These are phyloP conservation scores for Penicillium argentinense DNA, from an alignment of 495 filamentous ascomycete species.

Conservation along the genomic window DNA sequence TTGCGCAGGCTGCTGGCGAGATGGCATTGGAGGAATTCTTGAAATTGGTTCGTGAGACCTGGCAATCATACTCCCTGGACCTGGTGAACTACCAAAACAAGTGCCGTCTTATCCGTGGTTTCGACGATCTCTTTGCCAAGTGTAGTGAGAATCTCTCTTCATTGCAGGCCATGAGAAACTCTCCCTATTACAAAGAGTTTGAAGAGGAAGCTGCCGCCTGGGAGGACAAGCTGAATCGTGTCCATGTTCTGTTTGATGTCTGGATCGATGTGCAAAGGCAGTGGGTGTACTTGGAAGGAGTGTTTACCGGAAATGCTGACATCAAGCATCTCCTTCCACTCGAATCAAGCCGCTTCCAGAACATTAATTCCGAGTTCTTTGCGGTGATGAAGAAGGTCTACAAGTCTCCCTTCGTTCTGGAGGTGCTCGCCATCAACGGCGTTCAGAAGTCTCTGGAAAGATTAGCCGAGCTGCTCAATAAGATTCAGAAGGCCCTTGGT, in stretches of 20 bases:
- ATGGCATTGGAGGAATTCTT: conserved; percentile 99
- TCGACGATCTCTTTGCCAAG: conserved; percentile 97
- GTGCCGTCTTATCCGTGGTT: conserved; percentile 93
- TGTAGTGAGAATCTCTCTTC: conserved; percentile 98
- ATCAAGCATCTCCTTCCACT: conserved; percentile 97
- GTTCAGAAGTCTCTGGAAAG: conserved; percentile 95
- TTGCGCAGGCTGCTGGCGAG: conserved; percentile 93
- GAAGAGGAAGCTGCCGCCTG: conserved; percentile 94
- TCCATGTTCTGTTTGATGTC: conserved; percentile 96
- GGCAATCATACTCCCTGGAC: conserved; percentile 91
- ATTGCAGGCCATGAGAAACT: conserved; percentile 97
- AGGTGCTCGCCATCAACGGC: conserved; percentile 91
- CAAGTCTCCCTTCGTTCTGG: conserved; percentile 89
- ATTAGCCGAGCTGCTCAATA: conserved; percentile 91
- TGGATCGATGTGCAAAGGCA: conserved; percentile 99
- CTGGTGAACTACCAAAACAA: conserved; percentile 97
- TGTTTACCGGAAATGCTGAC: conserved; percentile 97
- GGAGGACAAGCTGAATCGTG: conserved; percentile 97
- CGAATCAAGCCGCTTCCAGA: conserved; percentile 94
- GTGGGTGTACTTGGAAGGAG: conserved; percentile 98
- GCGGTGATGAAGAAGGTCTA: conserved; percentile 98
- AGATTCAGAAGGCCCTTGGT: conserved; percentile 98
- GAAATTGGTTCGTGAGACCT: conserved; percentile 93
- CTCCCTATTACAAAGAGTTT: conserved; percentile 98
- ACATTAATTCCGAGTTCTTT: conserved; percentile 98